Evolutionary conservation across 108 stramenopile genomes (phyloP).

Genomic region (Nannochloropsis gaditana): DNA sequence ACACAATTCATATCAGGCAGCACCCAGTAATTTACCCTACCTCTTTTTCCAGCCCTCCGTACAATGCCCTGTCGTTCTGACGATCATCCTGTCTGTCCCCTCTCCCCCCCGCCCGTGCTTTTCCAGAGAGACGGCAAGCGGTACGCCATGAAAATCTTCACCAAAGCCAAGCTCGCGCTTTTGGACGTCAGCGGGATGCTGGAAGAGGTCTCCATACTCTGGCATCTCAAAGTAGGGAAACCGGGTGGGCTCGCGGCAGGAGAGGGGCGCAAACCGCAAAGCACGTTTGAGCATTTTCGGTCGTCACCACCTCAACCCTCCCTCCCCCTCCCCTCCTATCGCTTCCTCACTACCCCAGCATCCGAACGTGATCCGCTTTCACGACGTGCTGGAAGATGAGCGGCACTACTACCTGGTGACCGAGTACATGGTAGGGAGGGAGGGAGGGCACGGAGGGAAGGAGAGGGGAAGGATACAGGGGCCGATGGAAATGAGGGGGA

Average conservation of each 20-base stretch:
- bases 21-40: no score
- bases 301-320: background rate
- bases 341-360: background rate
- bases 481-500: background rate
- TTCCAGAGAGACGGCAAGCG: background rate
- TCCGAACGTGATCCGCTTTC: constrained; percentile 29
- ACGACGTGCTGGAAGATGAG: constrained; percentile 23
- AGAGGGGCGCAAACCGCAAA: background rate
- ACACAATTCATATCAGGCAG: no score
- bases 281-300: background rate
- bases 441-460: no score
- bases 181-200: background rate
- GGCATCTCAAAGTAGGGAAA: constrained; percentile 8
- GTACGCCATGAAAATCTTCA: constrained; percentile 2
- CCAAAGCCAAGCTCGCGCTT: background rate
- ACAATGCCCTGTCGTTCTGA: background rate
- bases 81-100: background rate
- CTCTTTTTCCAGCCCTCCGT: no score
- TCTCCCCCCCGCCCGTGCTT: background rate
- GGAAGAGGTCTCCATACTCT: constrained; percentile 36
- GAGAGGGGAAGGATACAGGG: background rate
- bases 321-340: background rate
- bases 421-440: background rate
- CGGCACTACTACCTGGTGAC: background rate
- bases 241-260: background rate